A percentile compares a stretch with the other conserved stretches of the same genome.
These are phyloP conservation scores for Penicillium paradoxum DNA, from an alignment of 495 filamentous ascomycete species.

Conservation along the genomic window DNA sequence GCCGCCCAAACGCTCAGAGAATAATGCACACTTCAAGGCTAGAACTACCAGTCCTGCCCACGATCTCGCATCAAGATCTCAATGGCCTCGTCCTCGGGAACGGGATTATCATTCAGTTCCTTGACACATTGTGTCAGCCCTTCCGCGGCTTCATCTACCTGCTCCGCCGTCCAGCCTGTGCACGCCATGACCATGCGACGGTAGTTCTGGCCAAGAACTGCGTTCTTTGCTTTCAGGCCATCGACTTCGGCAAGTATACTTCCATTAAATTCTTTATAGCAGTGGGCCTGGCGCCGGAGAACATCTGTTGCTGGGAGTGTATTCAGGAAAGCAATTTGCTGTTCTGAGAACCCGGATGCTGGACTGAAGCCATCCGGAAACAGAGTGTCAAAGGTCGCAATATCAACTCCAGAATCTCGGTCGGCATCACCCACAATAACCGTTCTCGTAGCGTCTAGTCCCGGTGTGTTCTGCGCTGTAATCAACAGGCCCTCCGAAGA, in stretches of 20 bases:
- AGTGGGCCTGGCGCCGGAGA: conserved; percentile 26
- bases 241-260: conserved; percentile 37
- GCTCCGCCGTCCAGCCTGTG: conserved; percentile 42
- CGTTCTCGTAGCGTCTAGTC: conserved; percentile 26
- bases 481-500: conserved; percentile 47
- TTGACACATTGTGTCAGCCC: conserved; percentile 44
- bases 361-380: conserved; percentile 37
- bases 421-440: conserved; percentile 51
- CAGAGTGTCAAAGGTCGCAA: conserved; percentile 29
- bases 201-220: conserved; percentile 43
- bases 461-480: conserved; percentile 29
- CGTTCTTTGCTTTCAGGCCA: conserved; percentile 40
- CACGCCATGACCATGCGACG: conserved; percentile 48
- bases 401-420: conserved; percentile 44
- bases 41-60: conserved; percentile 43
- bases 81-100: conserved; percentile 45
- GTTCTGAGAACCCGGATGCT: conserved; percentile 32
- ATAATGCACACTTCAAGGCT: conserved; percentile 3
- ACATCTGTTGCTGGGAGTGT: conserved; percentile 25
- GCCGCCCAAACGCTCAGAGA: conserved; percentile 17
- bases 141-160: conserved; percentile 45
- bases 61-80: conserved; percentile 48
- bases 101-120: conserved; percentile 46
- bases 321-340: conserved; percentile 33
- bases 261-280: conserved; percentile 34